Evolutionary conservation across 306 rosid species (phyloP), one percentile per base, ranked within the genome.

Genomic region (Ziziphus jujuba): DNA sequence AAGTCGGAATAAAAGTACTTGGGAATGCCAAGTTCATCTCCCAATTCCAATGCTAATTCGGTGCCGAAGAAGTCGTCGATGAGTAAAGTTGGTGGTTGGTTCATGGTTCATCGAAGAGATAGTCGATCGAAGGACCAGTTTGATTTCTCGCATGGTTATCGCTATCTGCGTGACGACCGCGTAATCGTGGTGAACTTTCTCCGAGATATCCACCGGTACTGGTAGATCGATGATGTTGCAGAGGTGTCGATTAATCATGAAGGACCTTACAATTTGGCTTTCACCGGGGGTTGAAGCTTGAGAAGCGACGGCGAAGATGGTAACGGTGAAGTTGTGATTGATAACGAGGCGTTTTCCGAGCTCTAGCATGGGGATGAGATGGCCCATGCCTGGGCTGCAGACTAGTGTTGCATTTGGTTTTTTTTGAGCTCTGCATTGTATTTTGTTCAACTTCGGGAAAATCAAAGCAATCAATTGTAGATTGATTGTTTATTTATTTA

Each of bases 311-410:
- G 70, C 82, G 6, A 84, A 72, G 71, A 84, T 48, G 6, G 87
- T 85, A 51, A 69, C 78, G 21, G 63, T 25, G 73, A 79, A 60
- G 55, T 61, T 66, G 61, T 38, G 81, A 38, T 52, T 69, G 63
- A 47, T 20, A 57, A 63, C 63, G 2, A 88, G 75, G 59, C 75
- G 73, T 7, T 81, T 85, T 0, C 63, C 85, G 0, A 88, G 87
- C 56, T 85, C 85, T 21, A 88, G 69, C 5, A 25, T 45, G 0
- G 87, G 87, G 56, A 88, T 72, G 21, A 85, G 59, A 44, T 88
- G 91, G 21, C 95, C 95, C 7, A 77, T 31, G 7, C 91, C 95
- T 0, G 83, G 89, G 73, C 87, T 81, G 0, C 82, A 60, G 33
- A 88, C 73, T 0, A 87, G 68, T 17, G 76, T 84, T 6, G 69